Evolutionary conservation across 1,284 basidiomycete genomes (phyloP).

Genomic region (Fomes fomentarius): DNA sequence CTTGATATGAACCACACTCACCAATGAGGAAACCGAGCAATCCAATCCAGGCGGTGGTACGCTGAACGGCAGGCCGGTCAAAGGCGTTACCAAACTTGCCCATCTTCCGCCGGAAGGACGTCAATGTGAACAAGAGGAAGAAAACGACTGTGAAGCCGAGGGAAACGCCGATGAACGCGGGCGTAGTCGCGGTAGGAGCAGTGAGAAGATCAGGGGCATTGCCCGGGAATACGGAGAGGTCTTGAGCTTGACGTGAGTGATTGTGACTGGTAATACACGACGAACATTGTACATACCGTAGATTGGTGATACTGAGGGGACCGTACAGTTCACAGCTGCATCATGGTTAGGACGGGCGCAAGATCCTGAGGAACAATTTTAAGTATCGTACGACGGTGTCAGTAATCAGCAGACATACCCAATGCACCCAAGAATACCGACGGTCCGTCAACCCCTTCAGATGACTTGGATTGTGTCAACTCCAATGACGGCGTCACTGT

Average conservation of each 20-base stretch:
- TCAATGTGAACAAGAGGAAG: slow-evolving; percentile 66
- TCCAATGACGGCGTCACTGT: slow-evolving; percentile 61
- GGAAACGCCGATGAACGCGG: slow-evolving; percentile 66
- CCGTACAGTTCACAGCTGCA: slow-evolving; percentile 57
- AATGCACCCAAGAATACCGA: slow-evolving; percentile 68
- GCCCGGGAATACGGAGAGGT: slow-evolving; percentile 61
- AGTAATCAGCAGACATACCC: slow-evolving; percentile 43
- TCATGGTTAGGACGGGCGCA: slow-evolving; percentile 59
- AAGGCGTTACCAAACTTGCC: slow-evolving; percentile 54
- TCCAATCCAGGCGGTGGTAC: slow-evolving; percentile 71
- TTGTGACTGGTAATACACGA: not conserved
- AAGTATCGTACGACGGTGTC: not conserved
- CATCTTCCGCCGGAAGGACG: slow-evolving; percentile 69
- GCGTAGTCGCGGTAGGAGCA: slow-evolving; percentile 63
- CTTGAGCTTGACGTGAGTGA: slow-evolving; percentile 38
- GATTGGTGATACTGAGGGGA: slow-evolving; percentile 55
- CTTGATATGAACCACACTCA: slow-evolving; percentile 32
- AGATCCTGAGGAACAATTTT: slow-evolving; percentile 53
- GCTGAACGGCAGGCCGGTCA: slow-evolving; percentile 62
- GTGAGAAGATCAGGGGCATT: slow-evolving; percentile 61
- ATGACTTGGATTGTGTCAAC: slow-evolving; percentile 45
- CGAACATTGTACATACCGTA: slow-evolving; percentile 51
- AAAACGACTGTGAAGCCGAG: slow-evolving; percentile 65
- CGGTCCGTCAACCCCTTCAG: slow-evolving; percentile 64
- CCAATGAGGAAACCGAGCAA: slow-evolving; percentile 75